Percentiles rank a stretch among this genome's conserved stretches.
phyloP scores from a whole-genome alignment of 78 protist genomes.

The Dictyostelium capitatum region DNA sequence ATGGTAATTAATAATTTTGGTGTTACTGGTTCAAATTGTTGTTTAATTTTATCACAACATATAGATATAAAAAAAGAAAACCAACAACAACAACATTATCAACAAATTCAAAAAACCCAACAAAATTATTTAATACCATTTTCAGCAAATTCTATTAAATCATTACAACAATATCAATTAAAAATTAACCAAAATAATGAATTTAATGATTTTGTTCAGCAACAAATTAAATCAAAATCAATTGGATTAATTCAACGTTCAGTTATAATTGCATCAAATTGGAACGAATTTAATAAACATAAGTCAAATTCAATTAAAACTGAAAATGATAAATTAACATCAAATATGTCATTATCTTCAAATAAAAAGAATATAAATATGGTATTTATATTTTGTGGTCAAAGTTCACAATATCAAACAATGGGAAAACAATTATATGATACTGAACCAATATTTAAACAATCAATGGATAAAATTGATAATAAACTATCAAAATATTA shows the following conservation, averaged over 20 bases:
- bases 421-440: too few relatives aligned
- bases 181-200: neutral
- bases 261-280: conserved; percentile 7
- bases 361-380: too few relatives aligned
- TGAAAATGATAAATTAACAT: too few relatives aligned
- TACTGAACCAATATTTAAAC: too few relatives aligned
- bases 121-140: conserved; percentile 27
- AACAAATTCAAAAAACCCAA: neutral
- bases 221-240: conserved; percentile 12
- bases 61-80: neutral
- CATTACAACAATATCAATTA: neutral
- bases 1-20: conserved; percentile 88
- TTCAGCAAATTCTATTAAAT: neutral
- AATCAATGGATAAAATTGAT: too few relatives aligned
- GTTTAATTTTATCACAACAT: conserved; percentile 33
- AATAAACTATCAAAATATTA: too few relatives aligned
- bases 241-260: neutral
- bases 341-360: too few relatives aligned
- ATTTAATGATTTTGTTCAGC: conserved; percentile 17
- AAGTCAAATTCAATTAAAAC: too few relatives aligned
- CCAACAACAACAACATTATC: neutral
- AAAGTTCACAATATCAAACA: too few relatives aligned
- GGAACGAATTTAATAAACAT: conserved; percentile 2
- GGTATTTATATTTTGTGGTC: too few relatives aligned
- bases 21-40: conserved; percentile 89